phyloP scores from a whole-genome alignment of 768 basidiomycete species.

The Mycena venus region DNA sequence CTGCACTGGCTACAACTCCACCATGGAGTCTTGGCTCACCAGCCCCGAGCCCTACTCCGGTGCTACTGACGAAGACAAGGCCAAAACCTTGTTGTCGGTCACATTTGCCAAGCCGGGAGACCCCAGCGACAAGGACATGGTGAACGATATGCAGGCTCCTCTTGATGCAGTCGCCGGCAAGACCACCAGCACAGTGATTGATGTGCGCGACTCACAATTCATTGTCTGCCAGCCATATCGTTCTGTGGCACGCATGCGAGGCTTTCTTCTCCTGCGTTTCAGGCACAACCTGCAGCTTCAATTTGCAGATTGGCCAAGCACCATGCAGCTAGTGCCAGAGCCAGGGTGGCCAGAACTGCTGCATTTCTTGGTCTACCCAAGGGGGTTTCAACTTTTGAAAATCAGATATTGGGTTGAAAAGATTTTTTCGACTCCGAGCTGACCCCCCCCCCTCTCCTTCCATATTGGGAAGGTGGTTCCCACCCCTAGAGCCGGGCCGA shows the following conservation, averaged over 20 bases:
- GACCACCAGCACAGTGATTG: background rate
- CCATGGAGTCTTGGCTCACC: constrained; percentile 11
- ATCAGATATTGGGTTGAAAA: too few relatives aligned
- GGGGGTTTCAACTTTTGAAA: too few relatives aligned
- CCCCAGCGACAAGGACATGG: background rate
- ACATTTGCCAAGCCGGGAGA: background rate
- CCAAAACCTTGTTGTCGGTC: background rate
- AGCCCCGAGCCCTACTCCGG: constrained; percentile 2
- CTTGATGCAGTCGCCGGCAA: constrained; percentile 4
- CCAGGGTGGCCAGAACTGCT: too few relatives aligned
- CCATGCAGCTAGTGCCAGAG: too few relatives aligned
- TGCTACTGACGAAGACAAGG: too few relatives aligned
- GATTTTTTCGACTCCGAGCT: too few relatives aligned
- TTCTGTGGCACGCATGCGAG: background rate
- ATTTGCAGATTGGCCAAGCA: too few relatives aligned
- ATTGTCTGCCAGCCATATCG: background rate
- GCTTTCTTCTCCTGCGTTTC: constrained; percentile 5
- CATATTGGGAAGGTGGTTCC: too few relatives aligned
- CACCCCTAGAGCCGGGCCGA: too few relatives aligned
- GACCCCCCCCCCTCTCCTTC: too few relatives aligned
- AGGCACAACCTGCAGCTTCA: background rate
- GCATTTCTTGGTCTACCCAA: too few relatives aligned
- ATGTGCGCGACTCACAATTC: background rate
- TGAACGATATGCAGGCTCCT: background rate
- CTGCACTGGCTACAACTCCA: constrained; percentile 7